phyloP scores from a whole-genome alignment of 768 basidiomycete species.

The Naganishia vishniacii region DNA sequence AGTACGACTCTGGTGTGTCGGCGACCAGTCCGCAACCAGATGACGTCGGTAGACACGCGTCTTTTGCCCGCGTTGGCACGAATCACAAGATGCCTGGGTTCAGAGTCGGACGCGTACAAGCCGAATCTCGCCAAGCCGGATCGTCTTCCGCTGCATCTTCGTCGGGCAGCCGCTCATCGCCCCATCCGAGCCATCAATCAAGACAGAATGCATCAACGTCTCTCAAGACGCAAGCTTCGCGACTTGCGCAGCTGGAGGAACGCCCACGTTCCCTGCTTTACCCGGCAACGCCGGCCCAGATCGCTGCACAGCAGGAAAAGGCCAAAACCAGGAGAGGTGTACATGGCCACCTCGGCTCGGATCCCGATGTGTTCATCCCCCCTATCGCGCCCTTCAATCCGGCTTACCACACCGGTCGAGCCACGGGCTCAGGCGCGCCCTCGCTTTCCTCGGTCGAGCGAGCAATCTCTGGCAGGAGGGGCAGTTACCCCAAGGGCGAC shows the following conservation, averaged over 20 bases:
- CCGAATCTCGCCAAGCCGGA: background rate
- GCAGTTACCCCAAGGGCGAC: conserved; percentile 17
- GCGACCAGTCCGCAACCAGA: conserved; percentile 17
- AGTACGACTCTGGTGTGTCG: conserved; percentile 26
- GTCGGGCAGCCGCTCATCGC: conserved; percentile 6
- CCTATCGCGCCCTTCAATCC: conserved; percentile 26
- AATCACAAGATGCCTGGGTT: background rate
- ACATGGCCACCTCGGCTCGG: conserved; percentile 1
- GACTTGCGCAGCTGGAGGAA: conserved; percentile 35
- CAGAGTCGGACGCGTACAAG: conserved; percentile 1
- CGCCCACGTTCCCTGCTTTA: conserved; percentile 40
- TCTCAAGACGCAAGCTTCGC: conserved; percentile 9
- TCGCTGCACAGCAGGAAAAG: conserved; percentile 27
- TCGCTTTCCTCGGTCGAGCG: conserved; percentile 13
- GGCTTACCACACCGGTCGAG: conserved; percentile 1
- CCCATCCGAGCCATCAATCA: background rate
- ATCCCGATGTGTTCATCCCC: conserved; percentile 16
- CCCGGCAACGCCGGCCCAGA: conserved; percentile 45
- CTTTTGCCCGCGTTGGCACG: background rate
- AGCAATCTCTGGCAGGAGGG: conserved; percentile 3
- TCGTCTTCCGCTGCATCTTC: conserved; percentile 5
- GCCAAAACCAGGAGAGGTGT: conserved; percentile 4
- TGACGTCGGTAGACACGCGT: background rate
- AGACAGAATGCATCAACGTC: conserved; percentile 4
- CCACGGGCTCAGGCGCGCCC: background rate